These are phyloP conservation scores for Collybia sp. DNA, from an alignment of 768 basidiomycete genomes.

Conservation along the genomic window DNA sequence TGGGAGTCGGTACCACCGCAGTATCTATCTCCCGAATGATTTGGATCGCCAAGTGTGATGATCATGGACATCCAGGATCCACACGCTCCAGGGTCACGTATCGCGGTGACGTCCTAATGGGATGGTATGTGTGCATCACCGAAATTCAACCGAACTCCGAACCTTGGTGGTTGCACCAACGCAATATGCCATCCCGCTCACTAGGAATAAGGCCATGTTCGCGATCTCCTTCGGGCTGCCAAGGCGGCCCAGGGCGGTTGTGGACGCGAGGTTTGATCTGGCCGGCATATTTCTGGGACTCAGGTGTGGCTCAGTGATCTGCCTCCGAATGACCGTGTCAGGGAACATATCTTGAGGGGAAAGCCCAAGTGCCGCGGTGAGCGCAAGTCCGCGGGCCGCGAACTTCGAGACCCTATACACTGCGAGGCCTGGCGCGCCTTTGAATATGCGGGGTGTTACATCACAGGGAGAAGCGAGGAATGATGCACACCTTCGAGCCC, in stretches of 20 bases:
- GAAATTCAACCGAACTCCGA: too few relatives aligned
- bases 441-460: neutral
- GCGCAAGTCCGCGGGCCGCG: conserved; percentile 11
- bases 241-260: conserved; percentile 9
- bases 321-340: too few relatives aligned
- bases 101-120: too few relatives aligned
- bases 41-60: too few relatives aligned
- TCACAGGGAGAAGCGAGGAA: neutral
- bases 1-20: too few relatives aligned
- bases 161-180: too few relatives aligned
- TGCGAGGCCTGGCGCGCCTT: conserved; percentile 11
- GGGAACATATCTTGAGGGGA: neutral
- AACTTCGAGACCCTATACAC: conserved; percentile 13
- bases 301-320: too few relatives aligned
- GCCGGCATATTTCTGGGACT: neutral
- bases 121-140: too few relatives aligned
- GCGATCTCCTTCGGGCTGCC: conserved; percentile 11
- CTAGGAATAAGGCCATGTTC: conserved; percentile 10
- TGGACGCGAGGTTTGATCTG: conserved; percentile 8
- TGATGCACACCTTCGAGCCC: conserved; percentile 10
- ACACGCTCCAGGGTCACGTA: too few relatives aligned
- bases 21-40: too few relatives aligned
- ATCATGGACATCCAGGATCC: too few relatives aligned
- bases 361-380: conserved; percentile 13
- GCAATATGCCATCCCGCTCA: neutral